Evolutionary conservation across 2,329 filamentous ascomycete species (phyloP).

Genomic region (Alternaria ventricosa): DNA sequence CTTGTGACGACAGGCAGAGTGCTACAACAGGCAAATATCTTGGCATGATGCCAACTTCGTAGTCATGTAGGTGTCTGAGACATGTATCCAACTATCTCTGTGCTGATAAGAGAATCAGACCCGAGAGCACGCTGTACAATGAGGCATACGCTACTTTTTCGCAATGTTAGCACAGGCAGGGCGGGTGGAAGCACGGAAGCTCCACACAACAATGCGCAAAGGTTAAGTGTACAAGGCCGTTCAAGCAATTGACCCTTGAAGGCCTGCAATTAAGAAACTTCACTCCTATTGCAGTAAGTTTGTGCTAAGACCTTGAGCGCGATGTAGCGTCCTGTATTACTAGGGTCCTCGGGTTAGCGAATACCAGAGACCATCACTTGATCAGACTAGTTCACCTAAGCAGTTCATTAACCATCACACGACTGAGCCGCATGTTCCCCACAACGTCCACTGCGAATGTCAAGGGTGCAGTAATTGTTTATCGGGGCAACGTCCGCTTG

Average conservation of each 20-base stretch:
- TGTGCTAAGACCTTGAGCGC: background rate
- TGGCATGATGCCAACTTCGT: background rate
- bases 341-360: background rate
- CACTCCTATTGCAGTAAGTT: background rate
- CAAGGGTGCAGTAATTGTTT: constrained; percentile 20
- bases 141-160: background rate
- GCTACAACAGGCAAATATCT: background rate
- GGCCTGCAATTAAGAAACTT: background rate
- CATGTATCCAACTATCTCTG: background rate
- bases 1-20: background rate
- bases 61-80: background rate
- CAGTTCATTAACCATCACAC: constrained; percentile 1
- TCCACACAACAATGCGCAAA: background rate
- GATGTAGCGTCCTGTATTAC: background rate
- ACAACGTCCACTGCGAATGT: constrained; percentile 8
- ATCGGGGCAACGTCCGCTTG: constrained; percentile 10
- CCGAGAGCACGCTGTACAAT: background rate
- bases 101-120: background rate
- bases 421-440: constrained; percentile 21
- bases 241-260: background rate
- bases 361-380: background rate
- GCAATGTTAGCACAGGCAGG: background rate
- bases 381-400: background rate
- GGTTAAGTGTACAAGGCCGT: background rate
- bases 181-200: background rate